These are phyloP conservation scores for Alternaria sp. DNA, from an alignment of 2,329 filamentous ascomycete genomes.

Conservation along the genomic window DNA sequence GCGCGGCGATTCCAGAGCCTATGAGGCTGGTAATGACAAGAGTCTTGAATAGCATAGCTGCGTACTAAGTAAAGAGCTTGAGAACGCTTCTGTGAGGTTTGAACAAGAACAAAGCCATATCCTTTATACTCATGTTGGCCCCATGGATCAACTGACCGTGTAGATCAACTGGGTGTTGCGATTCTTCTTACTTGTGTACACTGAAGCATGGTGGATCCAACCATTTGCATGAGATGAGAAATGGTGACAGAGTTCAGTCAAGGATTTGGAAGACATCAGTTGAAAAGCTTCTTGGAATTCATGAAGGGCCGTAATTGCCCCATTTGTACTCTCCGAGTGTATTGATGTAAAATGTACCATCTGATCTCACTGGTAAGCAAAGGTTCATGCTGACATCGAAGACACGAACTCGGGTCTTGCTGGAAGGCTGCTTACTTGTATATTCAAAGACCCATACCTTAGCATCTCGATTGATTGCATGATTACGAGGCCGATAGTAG, in stretches of 20 bases:
- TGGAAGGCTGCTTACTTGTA: background rate
- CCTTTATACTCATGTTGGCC: background rate
- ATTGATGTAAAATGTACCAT: background rate
- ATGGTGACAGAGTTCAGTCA: background rate
- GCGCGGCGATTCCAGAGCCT: background rate
- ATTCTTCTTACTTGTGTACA: background rate
- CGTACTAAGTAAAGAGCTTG: background rate
- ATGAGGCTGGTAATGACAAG: background rate
- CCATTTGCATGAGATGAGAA: background rate
- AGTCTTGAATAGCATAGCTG: constrained; percentile 3
- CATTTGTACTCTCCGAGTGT: background rate
- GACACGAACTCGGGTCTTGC: background rate
- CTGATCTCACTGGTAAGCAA: background rate
- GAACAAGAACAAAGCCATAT: background rate
- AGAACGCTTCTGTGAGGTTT: background rate
- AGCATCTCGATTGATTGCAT: background rate
- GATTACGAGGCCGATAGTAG: background rate
- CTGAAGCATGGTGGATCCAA: background rate
- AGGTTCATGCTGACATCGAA: background rate
- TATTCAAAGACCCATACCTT: background rate
- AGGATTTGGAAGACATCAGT: background rate
- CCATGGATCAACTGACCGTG: background rate
- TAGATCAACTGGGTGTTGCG: background rate
- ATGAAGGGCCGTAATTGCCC: background rate
- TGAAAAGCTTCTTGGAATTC: background rate